phyloP scores from a whole-genome alignment of 2,329 filamentous ascomycete genomes.

The Trichoderma sp. region DNA sequence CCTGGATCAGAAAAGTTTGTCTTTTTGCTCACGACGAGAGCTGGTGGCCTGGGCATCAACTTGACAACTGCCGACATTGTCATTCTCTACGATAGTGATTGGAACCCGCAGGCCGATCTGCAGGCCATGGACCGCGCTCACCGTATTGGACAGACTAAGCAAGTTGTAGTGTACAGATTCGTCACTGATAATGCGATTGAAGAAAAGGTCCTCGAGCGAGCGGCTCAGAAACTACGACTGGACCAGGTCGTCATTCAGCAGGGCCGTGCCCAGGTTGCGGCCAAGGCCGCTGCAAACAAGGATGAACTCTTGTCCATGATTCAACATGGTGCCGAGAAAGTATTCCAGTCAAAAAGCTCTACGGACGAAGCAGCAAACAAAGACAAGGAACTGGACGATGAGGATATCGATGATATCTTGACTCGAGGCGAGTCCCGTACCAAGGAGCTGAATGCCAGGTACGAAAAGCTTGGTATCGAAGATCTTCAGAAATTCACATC shows the following conservation, averaged over 20 bases:
- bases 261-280: constrained; percentile 85
- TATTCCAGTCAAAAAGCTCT: constrained; percentile 74
- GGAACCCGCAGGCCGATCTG: constrained; percentile 97
- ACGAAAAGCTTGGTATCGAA: constrained; percentile 94
- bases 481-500: constrained; percentile 97
- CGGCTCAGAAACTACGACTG: constrained; percentile 91
- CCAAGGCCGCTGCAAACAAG: constrained; percentile 90
- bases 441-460: constrained; percentile 85
- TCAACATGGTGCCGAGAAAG: constrained; percentile 93
- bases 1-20: constrained; percentile 94
- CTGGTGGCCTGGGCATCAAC: constrained; percentile 95
- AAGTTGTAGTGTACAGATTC: constrained; percentile 94
- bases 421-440: constrained; percentile 85
- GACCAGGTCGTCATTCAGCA: constrained; percentile 98
- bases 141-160: constrained; percentile 97
- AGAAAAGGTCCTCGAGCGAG: constrained; percentile 94
- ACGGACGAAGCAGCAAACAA: constrained; percentile 59
- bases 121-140: constrained; percentile 99
- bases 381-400: constrained; percentile 68
- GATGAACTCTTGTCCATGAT: constrained; percentile 98
- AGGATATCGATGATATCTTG: constrained; percentile 87
- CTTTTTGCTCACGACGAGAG: constrained; percentile 91
- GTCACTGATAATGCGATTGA: constrained; percentile 98
- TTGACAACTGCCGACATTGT: constrained; percentile 94
- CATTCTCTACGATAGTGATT: constrained; percentile 94